Conservation (phyloP, 2,329 filamentous ascomycete genomes). For the Aspergillus latus region DNA sequence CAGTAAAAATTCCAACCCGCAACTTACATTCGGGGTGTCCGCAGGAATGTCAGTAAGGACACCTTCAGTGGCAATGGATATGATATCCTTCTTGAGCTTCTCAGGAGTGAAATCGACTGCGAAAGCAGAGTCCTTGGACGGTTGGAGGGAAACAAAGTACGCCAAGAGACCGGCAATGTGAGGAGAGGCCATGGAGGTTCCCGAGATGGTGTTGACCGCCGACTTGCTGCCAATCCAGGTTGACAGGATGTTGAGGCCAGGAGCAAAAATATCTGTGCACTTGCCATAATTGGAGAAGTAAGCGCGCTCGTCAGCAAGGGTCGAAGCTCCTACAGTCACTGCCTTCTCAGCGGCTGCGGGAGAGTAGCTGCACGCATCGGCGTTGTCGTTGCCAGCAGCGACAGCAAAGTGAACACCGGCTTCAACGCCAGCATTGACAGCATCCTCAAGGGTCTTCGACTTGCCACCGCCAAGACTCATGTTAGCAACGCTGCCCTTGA, state of each 20-base stretch:
- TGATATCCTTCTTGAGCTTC: conserved; percentile 87
- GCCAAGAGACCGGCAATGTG: conserved; percentile 95
- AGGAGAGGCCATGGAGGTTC: conserved; percentile 98
- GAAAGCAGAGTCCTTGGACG: conserved; percentile 83
- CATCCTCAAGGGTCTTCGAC: conserved; percentile 83
- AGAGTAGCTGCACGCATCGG: conserved; percentile 98
- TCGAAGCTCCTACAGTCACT: conserved; percentile 93
- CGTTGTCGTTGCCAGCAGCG: conserved; percentile 97
- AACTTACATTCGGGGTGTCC: conserved; percentile 76
- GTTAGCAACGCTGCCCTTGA: conserved; percentile 99
- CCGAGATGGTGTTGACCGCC: conserved; percentile 97
- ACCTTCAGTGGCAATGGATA: conserved; percentile 76
- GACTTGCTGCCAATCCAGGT: conserved; percentile 98
- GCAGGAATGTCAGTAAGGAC: conserved; percentile 78
- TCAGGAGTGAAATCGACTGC: conserved; percentile 87
- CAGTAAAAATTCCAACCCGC: background rate
- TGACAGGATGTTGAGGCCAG: conserved; percentile 92
- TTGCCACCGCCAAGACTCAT: conserved; percentile 99
- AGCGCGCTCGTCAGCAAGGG: conserved; percentile 88
- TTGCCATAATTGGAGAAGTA: conserved; percentile 99
- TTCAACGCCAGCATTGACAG: conserved; percentile 89
- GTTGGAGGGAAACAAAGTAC: conserved; percentile 97
- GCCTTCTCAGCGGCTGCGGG: conserved; percentile 89
- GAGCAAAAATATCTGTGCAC: conserved; percentile 99
- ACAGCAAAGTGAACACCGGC: conserved; percentile 96